These are phyloP conservation scores for Begonia loranthoides DNA, from an alignment of 306 rosid species.

Conservation along the genomic window DNA sequence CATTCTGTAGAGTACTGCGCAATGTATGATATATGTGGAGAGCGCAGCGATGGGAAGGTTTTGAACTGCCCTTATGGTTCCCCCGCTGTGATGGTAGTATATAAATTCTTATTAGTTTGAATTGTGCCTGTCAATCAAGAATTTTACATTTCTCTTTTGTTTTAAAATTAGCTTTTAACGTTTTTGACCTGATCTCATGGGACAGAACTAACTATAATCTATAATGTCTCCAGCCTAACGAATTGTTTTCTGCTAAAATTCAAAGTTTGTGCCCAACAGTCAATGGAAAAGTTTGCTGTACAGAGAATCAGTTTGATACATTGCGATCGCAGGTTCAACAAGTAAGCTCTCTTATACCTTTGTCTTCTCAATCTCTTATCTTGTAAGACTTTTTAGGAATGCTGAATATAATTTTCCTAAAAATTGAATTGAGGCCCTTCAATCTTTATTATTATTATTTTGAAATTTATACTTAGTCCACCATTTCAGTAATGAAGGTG, in stretches of 20 bases:
- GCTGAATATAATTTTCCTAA: too few species aligned
- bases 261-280: conserved; percentile 86
- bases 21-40: conserved; percentile 88
- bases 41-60: conserved; percentile 75
- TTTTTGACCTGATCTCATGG: too few species aligned
- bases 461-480: too few species aligned
- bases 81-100: conserved; percentile 57
- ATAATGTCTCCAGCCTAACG: conserved; percentile 53
- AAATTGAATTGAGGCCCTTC: too few species aligned
- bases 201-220: neutral
- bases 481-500: too few species aligned
- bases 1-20: conserved; percentile 80
- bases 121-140: neutral
- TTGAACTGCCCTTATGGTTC: conserved; percentile 83
- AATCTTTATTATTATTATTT: too few species aligned
- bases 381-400: too few species aligned
- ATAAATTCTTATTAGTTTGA: conserved; percentile 1
- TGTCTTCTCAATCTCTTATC: too few species aligned
- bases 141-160: too few species aligned
- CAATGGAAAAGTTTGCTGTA: conserved; percentile 79
- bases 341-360: conserved; percentile 22
- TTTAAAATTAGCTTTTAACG: too few species aligned
- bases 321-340: conserved; percentile 81
- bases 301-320: conserved; percentile 71
- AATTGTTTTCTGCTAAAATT: conserved; percentile 71